Percentiles rank a stretch among this genome's conserved stretches.
phyloP scores from a whole-genome alignment of 768 basidiomycete species.

The Russula sp. region DNA sequence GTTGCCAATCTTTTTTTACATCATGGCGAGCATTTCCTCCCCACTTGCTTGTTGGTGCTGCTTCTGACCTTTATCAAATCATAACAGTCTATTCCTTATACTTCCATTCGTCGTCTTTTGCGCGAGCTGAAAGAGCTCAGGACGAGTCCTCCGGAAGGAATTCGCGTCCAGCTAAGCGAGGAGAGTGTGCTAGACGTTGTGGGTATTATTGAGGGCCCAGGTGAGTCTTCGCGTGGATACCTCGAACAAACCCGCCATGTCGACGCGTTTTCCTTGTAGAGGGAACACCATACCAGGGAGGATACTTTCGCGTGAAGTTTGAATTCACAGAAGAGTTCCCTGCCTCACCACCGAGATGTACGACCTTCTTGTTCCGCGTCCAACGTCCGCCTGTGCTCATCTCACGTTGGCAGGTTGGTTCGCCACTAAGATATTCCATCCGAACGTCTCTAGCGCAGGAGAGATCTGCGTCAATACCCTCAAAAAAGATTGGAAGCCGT shows the following conservation, averaged over 20 bases:
- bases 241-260: neutral
- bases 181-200: slow-evolving; percentile 85
- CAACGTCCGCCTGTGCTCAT: neutral
- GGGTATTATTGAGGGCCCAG: slow-evolving; percentile 86
- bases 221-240: slow-evolving; percentile 41
- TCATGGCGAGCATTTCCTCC: neutral
- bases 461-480: slow-evolving; percentile 97
- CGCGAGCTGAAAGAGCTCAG: slow-evolving; percentile 79
- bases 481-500: slow-evolving; percentile 95
- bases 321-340: slow-evolving; percentile 93
- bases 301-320: slow-evolving; percentile 75
- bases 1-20: neutral
- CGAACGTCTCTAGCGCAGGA: slow-evolving; percentile 83
- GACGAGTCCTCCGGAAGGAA: slow-evolving; percentile 85
- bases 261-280: slow-evolving; percentile 32
- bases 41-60: neutral
- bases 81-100: slow-evolving; percentile 39
- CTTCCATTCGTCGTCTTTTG: slow-evolving; percentile 79
- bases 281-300: slow-evolving; percentile 64
- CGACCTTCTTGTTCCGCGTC: slow-evolving; percentile 27
- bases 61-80: neutral
- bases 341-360: slow-evolving; percentile 90
- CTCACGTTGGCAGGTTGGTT: slow-evolving; percentile 61
- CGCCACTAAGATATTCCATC: slow-evolving; percentile 93
- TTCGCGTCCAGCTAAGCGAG: slow-evolving; percentile 78